Base-by-base conservation (phyloP, 2,329 filamentous ascomycete species). In the Hymenoscyphus linearis region DNA sequence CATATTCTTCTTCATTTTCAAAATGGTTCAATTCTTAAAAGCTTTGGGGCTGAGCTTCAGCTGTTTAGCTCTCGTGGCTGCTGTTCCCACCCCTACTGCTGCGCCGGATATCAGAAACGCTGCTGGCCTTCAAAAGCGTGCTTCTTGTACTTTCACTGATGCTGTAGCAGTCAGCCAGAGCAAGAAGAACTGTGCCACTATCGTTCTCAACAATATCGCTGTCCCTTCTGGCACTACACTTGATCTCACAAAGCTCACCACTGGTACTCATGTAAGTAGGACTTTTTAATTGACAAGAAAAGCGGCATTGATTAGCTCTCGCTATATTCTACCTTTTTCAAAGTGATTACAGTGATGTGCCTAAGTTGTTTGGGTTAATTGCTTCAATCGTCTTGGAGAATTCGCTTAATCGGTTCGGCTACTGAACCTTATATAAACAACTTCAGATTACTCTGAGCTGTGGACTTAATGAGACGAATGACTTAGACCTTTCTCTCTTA, bases 171-270 rank as follows among this genome's bases (percentile, higher is more conserved):
- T 79, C 55, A 78, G 74, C 62, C 75, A 76, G 61, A 75, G 75
- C 69, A 82, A 83, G 73, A 67, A 69, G 3, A 76, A 76, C 12
- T 87, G 84, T 74, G 74, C 80, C 10, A 78, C 75, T 58, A 84
- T 87, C 62, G 73, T 78, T 26, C 75, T 87, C 31, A 76, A 76
- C 63, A 76, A 78, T 64, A 79, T 87, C 57, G 73, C 73, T 26
- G 83, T 86, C 16, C 84, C 84, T 2, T 78, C 82, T 4, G 83
- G 83, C 26, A 74, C 75, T 22, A 85, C 83, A 2, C 77, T 87
- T 2, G 82, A 86, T 67, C 70, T 86, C 59, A 82, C 82, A 16
- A 74, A 76, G 25, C 76, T 85, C 47, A 76, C 77, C 5, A 69
- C 74, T 26, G 80, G 79, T 63, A 83, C 82, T 37, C 44, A 61